Evolutionary conservation across 2,329 filamentous ascomycete species (phyloP).

Genomic region (Fusarium irregulare): DNA sequence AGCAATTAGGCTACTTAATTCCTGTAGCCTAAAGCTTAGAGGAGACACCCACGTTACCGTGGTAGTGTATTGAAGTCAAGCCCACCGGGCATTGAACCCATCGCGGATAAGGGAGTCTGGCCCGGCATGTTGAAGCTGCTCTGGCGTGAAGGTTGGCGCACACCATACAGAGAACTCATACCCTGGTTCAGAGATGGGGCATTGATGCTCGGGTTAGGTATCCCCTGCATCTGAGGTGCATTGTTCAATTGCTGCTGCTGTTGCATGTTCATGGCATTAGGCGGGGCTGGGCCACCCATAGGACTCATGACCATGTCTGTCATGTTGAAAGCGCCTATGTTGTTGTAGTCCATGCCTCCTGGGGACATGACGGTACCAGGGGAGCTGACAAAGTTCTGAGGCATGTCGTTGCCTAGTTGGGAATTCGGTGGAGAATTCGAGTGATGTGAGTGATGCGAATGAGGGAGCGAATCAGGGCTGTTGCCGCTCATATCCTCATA

Average conservation of each 20-base stretch:
- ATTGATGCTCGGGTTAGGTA: conserved; percentile 44
- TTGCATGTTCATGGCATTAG: conserved; percentile 40
- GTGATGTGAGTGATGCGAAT: conserved; percentile 46
- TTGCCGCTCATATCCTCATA: conserved; percentile 51
- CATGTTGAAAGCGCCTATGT: conserved; percentile 60
- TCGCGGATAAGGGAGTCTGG: conserved; percentile 46
- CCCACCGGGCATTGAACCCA: conserved; percentile 49
- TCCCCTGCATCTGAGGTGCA: conserved; percentile 49
- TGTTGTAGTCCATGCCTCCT: conserved; percentile 58
- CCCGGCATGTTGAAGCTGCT: conserved; percentile 49
- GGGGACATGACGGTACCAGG: conserved; percentile 64
- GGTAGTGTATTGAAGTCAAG: conserved; percentile 22
- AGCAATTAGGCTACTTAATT: no score
- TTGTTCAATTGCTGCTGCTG: conserved; percentile 47
- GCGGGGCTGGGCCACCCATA: conserved; percentile 50
- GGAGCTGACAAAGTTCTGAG: conserved; percentile 64
- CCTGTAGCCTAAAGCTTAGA: no score
- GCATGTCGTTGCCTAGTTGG: conserved; percentile 53
- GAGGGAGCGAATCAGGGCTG: conserved; percentile 48
- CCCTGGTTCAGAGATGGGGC: conserved; percentile 40
- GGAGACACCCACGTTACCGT: neutral
- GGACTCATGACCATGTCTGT: conserved; percentile 66
- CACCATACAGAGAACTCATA: conserved; percentile 46
- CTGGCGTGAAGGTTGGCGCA: conserved; percentile 48
- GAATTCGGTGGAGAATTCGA: conserved; percentile 47